phyloP scores from a whole-genome alignment of 1,139 yeast species.

The Candida frijolesensis region DNA sequence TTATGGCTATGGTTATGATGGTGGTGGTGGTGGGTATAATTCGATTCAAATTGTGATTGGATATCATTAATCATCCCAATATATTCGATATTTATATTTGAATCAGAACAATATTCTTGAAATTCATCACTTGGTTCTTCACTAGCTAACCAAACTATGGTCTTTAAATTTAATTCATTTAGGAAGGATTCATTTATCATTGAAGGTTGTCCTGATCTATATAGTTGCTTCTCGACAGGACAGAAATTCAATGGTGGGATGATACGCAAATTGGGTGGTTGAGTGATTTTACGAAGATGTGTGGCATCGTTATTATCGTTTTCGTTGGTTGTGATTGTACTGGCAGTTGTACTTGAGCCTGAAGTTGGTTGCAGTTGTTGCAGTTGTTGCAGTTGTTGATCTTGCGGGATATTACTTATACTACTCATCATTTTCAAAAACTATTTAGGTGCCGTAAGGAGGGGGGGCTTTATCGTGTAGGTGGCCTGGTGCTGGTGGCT shows the following conservation, averaged over 20 bases:
- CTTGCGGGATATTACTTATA: neutral
- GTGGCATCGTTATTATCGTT: neutral
- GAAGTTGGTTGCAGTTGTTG: conserved; percentile 1
- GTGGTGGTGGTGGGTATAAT: conserved; percentile 16
- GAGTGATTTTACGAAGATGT: conserved; percentile 21
- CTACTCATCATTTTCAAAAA: neutral
- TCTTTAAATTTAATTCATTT: conserved; percentile 68
- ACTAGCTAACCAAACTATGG: conserved; percentile 90
- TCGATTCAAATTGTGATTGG: conserved; percentile 12
- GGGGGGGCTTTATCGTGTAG: neutral
- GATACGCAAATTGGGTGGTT: conserved; percentile 63
- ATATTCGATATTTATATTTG: conserved; percentile 65
- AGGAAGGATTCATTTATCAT: conserved; percentile 87
- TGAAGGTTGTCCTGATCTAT: conserved; percentile 96
- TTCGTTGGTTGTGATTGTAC: neutral
- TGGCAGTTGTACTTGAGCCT: neutral
- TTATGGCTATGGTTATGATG: too few species aligned
- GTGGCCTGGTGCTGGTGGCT: neutral
- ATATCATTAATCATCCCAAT: conserved; percentile 67
- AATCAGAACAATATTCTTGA: conserved; percentile 74
- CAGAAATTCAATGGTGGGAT: conserved; percentile 95
- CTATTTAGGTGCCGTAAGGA: neutral
- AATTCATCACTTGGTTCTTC: conserved; percentile 94
- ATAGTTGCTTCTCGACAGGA: conserved; percentile 85
- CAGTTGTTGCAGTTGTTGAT: conserved; percentile 8